Evolutionary conservation across 164 flowering plant genomes (phyloP), one percentile per base, ranked within the genome.

Genomic region (Vitis riparia): DNA sequence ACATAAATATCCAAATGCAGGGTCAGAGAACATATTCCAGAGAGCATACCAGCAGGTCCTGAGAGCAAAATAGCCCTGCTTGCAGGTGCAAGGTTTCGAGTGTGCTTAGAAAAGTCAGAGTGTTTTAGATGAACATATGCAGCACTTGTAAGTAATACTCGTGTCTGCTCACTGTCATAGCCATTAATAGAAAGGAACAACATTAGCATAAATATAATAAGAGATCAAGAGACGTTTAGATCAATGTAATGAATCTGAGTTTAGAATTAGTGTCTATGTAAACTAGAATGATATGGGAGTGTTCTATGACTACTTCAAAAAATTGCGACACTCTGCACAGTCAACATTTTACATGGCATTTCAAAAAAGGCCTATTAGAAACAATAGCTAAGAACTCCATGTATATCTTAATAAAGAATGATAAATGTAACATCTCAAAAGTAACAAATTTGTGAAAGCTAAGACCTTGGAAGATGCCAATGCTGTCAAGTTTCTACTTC

Each of bases 51-150:
- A 30, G 93, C 81, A 65, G 89, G 86, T 53, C 93, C 93, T 8
- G 91, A 83, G 50, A 89, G 87, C 82, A 89, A 81, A 74, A 89
- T 86, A 29, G 89, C 78, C 75, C 89, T 79, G 67, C 91, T 87
- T 47, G 89, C 93, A 47, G 93, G 89, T 15, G 91, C 79, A 67
- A 89, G 91, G 76, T 86, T 87, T 60, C 91, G 75, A 2, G 90
- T 87, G 76, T 86, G 83, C 80, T 81, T 89, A 10, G 88, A 86
- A 52, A 87, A 70, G 14, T 89, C 84, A 32, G 73, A 29, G 67
- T 87, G 85, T 66, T 86, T 89, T 32, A 89, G 61, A 77, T 89
- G 91, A 65, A 89, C 86, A 80, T 73, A 83, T 51, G 93, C 93
- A 57, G 91, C 87, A 75, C 84, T 87, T 76, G 86, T 86, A 67